phyloP scores from a whole-genome alignment of 2,329 filamentous ascomycete genomes.

The Trichoderma gracile region DNA sequence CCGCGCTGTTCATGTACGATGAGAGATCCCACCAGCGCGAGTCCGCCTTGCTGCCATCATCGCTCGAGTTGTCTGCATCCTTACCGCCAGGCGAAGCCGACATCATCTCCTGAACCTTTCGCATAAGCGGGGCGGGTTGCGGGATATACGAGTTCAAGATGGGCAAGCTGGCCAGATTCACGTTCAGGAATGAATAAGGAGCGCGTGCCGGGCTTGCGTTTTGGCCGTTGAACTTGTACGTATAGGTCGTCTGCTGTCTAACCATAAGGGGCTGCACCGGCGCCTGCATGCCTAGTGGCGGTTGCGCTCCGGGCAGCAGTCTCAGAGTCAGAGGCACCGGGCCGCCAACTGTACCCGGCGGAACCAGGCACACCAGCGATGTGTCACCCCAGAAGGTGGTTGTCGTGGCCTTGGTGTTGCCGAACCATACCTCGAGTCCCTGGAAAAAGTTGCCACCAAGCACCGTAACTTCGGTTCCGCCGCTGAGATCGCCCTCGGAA shows the following conservation, averaged over 20 bases:
- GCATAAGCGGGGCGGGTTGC: slow-evolving; percentile 59
- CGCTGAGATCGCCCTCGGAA: slow-evolving; percentile 75
- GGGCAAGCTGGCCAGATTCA: slow-evolving; percentile 46
- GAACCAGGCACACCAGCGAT: slow-evolving; percentile 76
- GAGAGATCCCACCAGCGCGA: slow-evolving; percentile 69
- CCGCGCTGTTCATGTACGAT: slow-evolving; percentile 52
- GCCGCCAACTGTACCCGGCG: slow-evolving; percentile 67
- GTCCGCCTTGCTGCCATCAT: slow-evolving; percentile 45
- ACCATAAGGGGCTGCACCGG: slow-evolving; percentile 34
- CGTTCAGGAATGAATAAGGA: background rate
- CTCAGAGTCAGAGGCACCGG: slow-evolving; percentile 71
- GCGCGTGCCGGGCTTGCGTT: slow-evolving; percentile 52
- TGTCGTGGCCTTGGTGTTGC: slow-evolving; percentile 62
- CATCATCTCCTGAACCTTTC: slow-evolving; percentile 70
- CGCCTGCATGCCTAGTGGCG: slow-evolving; percentile 42
- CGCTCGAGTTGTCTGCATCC: slow-evolving; percentile 56
- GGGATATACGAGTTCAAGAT: slow-evolving; percentile 71
- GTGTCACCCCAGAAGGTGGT: slow-evolving; percentile 80
- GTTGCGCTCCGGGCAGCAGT: slow-evolving; percentile 48
- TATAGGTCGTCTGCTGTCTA: no score
- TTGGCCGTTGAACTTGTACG: slow-evolving; percentile 74
- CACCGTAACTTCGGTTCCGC: slow-evolving; percentile 84
- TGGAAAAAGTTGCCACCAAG: slow-evolving; percentile 78
- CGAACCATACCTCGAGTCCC: slow-evolving; percentile 81
- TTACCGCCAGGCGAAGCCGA: slow-evolving; percentile 55